Conservation (phyloP, 129 eudicot genomes). For the Rutidosis leptorrhynchoides region DNA sequence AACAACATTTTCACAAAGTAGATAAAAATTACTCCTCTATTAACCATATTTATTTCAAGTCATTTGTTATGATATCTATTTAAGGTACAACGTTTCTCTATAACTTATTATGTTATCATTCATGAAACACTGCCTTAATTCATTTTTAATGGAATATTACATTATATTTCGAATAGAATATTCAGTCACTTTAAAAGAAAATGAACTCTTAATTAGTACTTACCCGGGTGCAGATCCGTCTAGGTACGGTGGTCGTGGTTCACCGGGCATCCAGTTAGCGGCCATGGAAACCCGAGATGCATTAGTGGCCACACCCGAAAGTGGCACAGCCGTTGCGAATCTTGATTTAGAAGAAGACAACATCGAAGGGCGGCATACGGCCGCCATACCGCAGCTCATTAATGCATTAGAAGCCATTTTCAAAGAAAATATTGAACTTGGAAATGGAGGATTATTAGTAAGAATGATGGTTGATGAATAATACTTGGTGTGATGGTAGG, state of each 20-base stretch:
- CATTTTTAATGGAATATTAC: too few species aligned
- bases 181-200: too few species aligned
- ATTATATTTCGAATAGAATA: neutral
- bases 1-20: too few species aligned
- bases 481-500: conserved; percentile 4
- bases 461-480: conserved; percentile 14
- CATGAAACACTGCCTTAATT: too few species aligned
- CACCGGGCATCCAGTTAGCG: conserved; percentile 99
- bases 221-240: conserved; percentile 99
- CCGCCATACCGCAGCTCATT: conserved; percentile 74
- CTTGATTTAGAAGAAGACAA: conserved; percentile 74
- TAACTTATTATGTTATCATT: too few species aligned
- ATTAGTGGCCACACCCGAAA: conserved; percentile 36
- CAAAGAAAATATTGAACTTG: neutral
- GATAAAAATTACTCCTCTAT: too few species aligned
- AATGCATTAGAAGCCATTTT: conserved; percentile 73
- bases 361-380: conserved; percentile 65
- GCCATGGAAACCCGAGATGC: conserved; percentile 54
- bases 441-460: conserved; percentile 12
- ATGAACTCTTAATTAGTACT: too few species aligned
- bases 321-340: conserved; percentile 43
- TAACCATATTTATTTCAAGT: too few species aligned
- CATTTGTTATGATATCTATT: too few species aligned
- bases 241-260: conserved; percentile 91
- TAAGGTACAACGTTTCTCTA: neutral